phyloP scores from a whole-genome alignment of 2,329 filamentous ascomycete species.

The Cyphellophora attinorum region DNA sequence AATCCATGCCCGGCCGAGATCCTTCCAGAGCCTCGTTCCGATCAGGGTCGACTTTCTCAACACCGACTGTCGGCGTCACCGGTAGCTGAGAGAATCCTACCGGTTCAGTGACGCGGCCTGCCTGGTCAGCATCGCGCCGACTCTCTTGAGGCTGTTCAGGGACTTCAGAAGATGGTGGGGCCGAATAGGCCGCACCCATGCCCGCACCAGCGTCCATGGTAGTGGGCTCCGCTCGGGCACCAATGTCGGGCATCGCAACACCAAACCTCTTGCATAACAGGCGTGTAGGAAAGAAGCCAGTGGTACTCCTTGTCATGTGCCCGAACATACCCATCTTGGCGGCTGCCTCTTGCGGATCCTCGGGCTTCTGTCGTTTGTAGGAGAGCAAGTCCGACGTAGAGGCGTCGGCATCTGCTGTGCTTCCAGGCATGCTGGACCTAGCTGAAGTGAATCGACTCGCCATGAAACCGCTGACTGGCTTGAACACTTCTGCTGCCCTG shows the following conservation, averaged over 20 bases:
- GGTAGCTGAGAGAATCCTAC: constrained; percentile 1
- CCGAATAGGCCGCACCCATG: constrained; percentile 18
- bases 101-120: background rate
- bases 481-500: constrained; percentile 70
- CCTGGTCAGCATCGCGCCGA: background rate
- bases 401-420: constrained; percentile 5
- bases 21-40: constrained; percentile 71
- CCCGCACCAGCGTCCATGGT: constrained; percentile 21
- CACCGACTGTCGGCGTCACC: constrained; percentile 4
- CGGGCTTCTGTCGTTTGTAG: constrained; percentile 44
- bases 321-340: constrained; percentile 91
- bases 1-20: constrained; percentile 63
- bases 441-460: constrained; percentile 82
- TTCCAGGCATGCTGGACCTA: constrained; percentile 30
- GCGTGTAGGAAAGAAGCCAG: constrained; percentile 69
- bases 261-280: constrained; percentile 93
- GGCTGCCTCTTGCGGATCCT: constrained; percentile 75
- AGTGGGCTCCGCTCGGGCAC: constrained; percentile 10
- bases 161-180: constrained; percentile 22
- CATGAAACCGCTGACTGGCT: constrained; percentile 85
- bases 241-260: constrained; percentile 58
- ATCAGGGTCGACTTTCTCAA: constrained; percentile 54
- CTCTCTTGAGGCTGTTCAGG: constrained; percentile 21
- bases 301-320: constrained; percentile 63
- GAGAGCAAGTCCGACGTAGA: too few species aligned